These are phyloP conservation scores for Pseudogymnoascus sp. DNA, from an alignment of 2,329 filamentous ascomycete species.

Conservation along the genomic window DNA sequence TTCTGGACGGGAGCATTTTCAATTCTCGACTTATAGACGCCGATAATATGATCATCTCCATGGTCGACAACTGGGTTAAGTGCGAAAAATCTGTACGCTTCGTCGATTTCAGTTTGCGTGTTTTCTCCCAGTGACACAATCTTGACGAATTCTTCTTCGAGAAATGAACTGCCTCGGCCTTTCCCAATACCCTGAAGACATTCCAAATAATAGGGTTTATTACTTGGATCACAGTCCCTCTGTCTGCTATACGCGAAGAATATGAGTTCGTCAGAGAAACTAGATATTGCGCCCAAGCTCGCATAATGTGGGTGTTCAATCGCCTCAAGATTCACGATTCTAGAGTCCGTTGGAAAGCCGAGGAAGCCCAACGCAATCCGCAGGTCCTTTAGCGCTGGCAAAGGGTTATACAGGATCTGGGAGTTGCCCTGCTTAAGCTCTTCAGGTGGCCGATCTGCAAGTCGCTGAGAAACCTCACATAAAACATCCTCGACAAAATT, in stretches of 20 bases:
- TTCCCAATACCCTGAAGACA: slow-evolving; percentile 54
- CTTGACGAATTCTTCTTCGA: slow-evolving; percentile 51
- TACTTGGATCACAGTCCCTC: slow-evolving; percentile 37
- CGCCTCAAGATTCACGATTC: slow-evolving; percentile 26
- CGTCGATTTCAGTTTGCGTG: slow-evolving; percentile 47
- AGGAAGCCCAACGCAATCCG: slow-evolving; percentile 23
- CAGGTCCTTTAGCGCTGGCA: slow-evolving; percentile 21
- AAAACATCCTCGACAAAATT: slow-evolving; percentile 51
- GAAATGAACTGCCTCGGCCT: slow-evolving; percentile 41
- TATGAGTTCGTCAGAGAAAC: slow-evolving; percentile 57
- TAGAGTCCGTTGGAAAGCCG: slow-evolving; percentile 24
- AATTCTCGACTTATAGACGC: slow-evolving; percentile 52
- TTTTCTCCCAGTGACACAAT: slow-evolving; percentile 52
- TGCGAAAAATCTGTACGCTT: slow-evolving; percentile 54
- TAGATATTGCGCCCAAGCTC: slow-evolving; percentile 53
- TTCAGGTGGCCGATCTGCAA: slow-evolving; percentile 15
- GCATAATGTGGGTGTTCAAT: slow-evolving; percentile 44
- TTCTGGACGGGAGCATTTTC: slow-evolving; percentile 47
- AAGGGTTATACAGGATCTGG: slow-evolving; percentile 12
- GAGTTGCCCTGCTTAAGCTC: slow-evolving; percentile 13
- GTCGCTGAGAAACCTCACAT: slow-evolving; percentile 44
- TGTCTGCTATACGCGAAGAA: slow-evolving; percentile 58
- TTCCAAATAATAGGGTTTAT: slow-evolving; percentile 55
- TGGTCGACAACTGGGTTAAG: slow-evolving; percentile 39
- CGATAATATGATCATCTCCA: slow-evolving; percentile 55